Conservation (phyloP, 805 yeast genomes). For the Starmera pachycereana region DNA sequence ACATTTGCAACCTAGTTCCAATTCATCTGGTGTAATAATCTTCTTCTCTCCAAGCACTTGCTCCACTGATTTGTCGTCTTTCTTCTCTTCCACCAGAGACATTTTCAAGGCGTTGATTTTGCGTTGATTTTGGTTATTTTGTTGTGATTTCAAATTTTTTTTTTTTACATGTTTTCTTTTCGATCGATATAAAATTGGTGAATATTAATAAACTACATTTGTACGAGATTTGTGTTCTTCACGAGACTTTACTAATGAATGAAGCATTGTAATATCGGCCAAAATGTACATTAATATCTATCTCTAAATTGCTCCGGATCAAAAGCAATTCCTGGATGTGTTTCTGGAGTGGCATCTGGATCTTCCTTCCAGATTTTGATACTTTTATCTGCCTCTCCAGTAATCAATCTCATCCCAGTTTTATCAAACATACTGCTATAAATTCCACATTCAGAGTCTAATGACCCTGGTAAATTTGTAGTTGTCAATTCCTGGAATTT, state of each 20-base stretch:
- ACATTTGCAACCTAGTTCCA: constrained; percentile 71
- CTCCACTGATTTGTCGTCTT: constrained; percentile 16
- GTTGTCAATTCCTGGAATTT: constrained; percentile 45
- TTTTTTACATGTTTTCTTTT: too few relatives aligned
- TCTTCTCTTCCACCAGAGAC: constrained; percentile 9
- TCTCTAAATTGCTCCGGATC: constrained; percentile 12
- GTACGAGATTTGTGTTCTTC: too few relatives aligned
- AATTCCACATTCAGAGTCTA: constrained; percentile 57
- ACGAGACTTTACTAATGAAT: too few relatives aligned
- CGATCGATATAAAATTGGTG: too few relatives aligned
- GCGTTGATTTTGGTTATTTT: too few relatives aligned
- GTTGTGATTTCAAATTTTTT: too few relatives aligned
- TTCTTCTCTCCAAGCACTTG: constrained; percentile 8
- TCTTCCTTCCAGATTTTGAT: constrained; percentile 63
- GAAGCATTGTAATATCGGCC: too few relatives aligned
- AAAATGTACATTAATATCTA: constrained; percentile 6
- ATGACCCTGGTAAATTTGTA: constrained; percentile 58
- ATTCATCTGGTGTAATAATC: constrained; percentile 32
- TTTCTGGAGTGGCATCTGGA: constrained; percentile 19
- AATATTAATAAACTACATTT: too few relatives aligned
- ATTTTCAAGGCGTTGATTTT: too few relatives aligned
- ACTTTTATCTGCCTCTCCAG: constrained; percentile 88
- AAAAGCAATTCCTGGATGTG: constrained; percentile 15
- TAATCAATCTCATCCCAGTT: constrained; percentile 70
- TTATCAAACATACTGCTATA: constrained; percentile 65